Percentiles rank a stretch among this genome's conserved stretches.
Conservation (phyloP, 1,284 basidiomycete species). For the Leccinum insolens region DNA sequence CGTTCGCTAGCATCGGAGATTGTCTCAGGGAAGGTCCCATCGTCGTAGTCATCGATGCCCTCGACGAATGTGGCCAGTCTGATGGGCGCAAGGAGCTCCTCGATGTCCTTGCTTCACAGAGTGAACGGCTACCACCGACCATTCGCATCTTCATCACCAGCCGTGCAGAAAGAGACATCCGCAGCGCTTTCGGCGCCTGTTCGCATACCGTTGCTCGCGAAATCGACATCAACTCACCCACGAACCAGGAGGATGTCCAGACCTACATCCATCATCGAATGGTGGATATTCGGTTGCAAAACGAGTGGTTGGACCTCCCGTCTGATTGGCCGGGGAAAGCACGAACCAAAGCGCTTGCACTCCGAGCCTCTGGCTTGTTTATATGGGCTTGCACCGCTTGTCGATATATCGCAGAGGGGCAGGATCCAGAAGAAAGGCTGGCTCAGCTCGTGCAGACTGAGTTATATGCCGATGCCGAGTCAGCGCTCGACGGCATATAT, state of each 20-base stretch:
- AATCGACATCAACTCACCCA: slow-evolving; percentile 30
- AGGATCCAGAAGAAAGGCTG: slow-evolving; percentile 35
- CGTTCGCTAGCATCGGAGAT: slow-evolving; percentile 20
- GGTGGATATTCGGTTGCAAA: slow-evolving; percentile 24
- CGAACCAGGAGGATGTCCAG: slow-evolving; percentile 32
- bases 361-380: slow-evolving; percentile 36
- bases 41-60: slow-evolving; percentile 36
- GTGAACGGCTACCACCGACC: slow-evolving; percentile 24
- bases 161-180: slow-evolving; percentile 35
- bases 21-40: slow-evolving; percentile 31
- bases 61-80: slow-evolving; percentile 35
- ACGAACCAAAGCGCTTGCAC: slow-evolving; percentile 19
- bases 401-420: slow-evolving; percentile 33
- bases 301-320: slow-evolving; percentile 26
- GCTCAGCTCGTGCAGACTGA: slow-evolving; percentile 26
- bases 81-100: slow-evolving; percentile 31
- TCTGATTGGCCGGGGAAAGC: slow-evolving; percentile 35
- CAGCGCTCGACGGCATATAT: slow-evolving; percentile 35
- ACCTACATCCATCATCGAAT: slow-evolving; percentile 35
- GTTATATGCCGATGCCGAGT: slow-evolving; percentile 31
- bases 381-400: slow-evolving; percentile 40
- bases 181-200: slow-evolving; percentile 11
- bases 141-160: slow-evolving; percentile 36
- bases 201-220: slow-evolving; percentile 22
- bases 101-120: slow-evolving; percentile 25